A percentile compares a stretch with the other conserved stretches of the same genome.
phyloP scores from a whole-genome alignment of 1,139 yeast species.

The Sugiyamaella grinbergsii region DNA sequence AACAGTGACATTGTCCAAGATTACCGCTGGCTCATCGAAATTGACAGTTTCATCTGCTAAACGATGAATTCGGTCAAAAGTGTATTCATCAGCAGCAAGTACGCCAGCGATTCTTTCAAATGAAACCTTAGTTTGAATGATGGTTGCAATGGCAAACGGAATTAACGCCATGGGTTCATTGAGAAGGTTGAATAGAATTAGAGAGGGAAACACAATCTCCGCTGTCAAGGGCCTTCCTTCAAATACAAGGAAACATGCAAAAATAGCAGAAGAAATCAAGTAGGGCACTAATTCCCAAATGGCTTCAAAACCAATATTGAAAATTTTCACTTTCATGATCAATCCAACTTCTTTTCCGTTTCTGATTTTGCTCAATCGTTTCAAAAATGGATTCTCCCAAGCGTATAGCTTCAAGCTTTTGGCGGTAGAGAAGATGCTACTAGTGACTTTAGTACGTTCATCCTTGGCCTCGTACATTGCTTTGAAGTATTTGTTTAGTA shows the following conservation, averaged over 20 bases:
- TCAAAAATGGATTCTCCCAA: conserved; percentile 68
- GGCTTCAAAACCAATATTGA: conserved; percentile 51
- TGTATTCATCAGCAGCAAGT: conserved; percentile 51
- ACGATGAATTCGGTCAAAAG: conserved; percentile 10
- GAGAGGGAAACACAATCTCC: conserved; percentile 71
- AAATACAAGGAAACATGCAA: conserved; percentile 52
- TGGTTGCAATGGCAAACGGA: conserved; percentile 47
- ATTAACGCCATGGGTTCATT: conserved; percentile 58
- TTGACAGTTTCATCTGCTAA: conserved; percentile 42
- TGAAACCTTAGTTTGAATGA: conserved; percentile 64
- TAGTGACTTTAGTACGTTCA: conserved; percentile 56
- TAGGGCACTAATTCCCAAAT: conserved; percentile 69
- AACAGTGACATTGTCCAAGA: conserved; percentile 50
- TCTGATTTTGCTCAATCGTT: conserved; percentile 59
- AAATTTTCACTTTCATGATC: conserved; percentile 52
- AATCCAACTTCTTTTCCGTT: conserved; percentile 81
- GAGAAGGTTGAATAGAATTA: conserved; percentile 59
- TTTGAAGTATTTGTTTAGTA: conserved; percentile 51
- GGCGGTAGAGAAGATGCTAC: conserved; percentile 63
- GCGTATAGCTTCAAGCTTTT: conserved; percentile 69
- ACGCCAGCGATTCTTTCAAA: conserved; percentile 57
- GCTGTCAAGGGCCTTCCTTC: conserved; percentile 56
- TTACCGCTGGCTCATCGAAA: conserved; percentile 45
- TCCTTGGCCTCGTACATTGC: conserved; percentile 70
- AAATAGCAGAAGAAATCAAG: conserved; percentile 65